phyloP scores from a whole-genome alignment of 2,329 filamentous ascomycete genomes.

The Talaromyces marneffei region DNA sequence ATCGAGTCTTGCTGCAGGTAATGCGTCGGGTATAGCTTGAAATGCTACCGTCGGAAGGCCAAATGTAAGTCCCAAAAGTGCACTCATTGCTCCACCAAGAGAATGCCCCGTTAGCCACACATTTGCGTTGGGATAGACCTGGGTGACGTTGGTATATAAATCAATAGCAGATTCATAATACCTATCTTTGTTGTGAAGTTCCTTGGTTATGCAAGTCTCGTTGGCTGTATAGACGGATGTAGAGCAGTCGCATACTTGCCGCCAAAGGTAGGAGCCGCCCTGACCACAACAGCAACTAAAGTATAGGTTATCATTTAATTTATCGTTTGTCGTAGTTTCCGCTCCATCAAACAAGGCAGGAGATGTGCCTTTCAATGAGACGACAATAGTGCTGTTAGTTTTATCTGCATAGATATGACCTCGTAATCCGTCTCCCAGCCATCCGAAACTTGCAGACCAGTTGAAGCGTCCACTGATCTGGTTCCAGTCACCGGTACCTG shows the following conservation, averaged over 20 bases:
- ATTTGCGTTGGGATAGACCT: slow-evolving; percentile 74
- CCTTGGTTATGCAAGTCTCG: slow-evolving; percentile 74
- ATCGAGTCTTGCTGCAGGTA: slow-evolving; percentile 77
- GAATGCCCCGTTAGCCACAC: slow-evolving; percentile 92
- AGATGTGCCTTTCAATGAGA: slow-evolving; percentile 87
- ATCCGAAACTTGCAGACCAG: slow-evolving; percentile 82
- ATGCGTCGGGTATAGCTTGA: slow-evolving; percentile 83
- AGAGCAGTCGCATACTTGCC: slow-evolving; percentile 88
- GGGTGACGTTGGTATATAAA: slow-evolving; percentile 87
- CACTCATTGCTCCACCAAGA: slow-evolving; percentile 80
- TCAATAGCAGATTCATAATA: slow-evolving; percentile 88
- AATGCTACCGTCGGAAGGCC: slow-evolving; percentile 90
- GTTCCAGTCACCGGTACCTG: slow-evolving; percentile 71
- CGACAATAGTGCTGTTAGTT: slow-evolving; percentile 77
- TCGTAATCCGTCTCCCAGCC: slow-evolving; percentile 80
- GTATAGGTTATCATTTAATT: slow-evolving; percentile 94
- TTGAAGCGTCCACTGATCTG: slow-evolving; percentile 76
- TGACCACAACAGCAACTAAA: slow-evolving; percentile 97
- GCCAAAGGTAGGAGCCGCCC: slow-evolving; percentile 83
- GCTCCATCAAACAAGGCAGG: slow-evolving; percentile 92
- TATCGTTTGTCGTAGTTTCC: slow-evolving; percentile 94
- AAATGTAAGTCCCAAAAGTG: slow-evolving; percentile 82
- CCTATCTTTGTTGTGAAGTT: slow-evolving; percentile 72
- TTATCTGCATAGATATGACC: slow-evolving; percentile 90
- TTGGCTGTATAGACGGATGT: slow-evolving; percentile 85